Conservation (phyloP, 768 basidiomycete species). For the Mycena leptocephala region DNA sequence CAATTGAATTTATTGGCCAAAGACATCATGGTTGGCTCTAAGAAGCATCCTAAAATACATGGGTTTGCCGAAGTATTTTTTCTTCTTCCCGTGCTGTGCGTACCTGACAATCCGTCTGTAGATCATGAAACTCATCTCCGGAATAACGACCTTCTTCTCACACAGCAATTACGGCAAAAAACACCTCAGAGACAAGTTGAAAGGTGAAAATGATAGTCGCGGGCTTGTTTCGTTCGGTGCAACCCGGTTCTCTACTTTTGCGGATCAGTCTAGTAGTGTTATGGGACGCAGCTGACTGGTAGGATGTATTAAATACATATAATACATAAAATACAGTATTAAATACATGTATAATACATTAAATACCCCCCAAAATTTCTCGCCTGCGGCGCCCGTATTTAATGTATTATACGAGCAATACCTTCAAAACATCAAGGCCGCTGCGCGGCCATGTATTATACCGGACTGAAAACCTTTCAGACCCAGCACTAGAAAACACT, state of each 20-base stretch:
- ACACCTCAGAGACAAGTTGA: slow-evolving; percentile 11
- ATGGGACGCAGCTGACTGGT: too few relatives aligned
- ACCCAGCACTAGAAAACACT: slow-evolving; percentile 11
- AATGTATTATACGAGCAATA: neutral
- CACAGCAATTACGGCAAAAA: slow-evolving; percentile 30
- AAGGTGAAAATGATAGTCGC: neutral
- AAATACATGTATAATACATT: slow-evolving; percentile 14
- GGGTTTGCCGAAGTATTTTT: slow-evolving; percentile 16
- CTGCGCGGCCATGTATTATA: neutral
- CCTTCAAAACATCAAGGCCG: neutral
- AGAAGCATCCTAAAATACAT: slow-evolving; percentile 22
- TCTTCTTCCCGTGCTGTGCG: neutral
- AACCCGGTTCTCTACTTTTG: slow-evolving; percentile 16
- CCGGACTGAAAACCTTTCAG: neutral
- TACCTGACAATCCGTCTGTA: neutral
- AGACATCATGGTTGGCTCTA: slow-evolving; percentile 33
- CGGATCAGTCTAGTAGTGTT: slow-evolving; percentile 1
- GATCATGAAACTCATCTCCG: slow-evolving; percentile 6
- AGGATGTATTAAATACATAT: too few relatives aligned
- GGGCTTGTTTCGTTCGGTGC: slow-evolving; percentile 11
- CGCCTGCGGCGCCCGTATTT: slow-evolving; percentile 3
- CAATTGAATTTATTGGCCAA: slow-evolving; percentile 35
- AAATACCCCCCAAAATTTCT: neutral
- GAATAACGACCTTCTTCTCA: slow-evolving; percentile 15
- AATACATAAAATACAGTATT: neutral